Percentiles rank a stretch among this genome's conserved stretches.
phyloP scores from a whole-genome alignment of 208 protist genomes.

The Leishmania martiniquensis region DNA sequence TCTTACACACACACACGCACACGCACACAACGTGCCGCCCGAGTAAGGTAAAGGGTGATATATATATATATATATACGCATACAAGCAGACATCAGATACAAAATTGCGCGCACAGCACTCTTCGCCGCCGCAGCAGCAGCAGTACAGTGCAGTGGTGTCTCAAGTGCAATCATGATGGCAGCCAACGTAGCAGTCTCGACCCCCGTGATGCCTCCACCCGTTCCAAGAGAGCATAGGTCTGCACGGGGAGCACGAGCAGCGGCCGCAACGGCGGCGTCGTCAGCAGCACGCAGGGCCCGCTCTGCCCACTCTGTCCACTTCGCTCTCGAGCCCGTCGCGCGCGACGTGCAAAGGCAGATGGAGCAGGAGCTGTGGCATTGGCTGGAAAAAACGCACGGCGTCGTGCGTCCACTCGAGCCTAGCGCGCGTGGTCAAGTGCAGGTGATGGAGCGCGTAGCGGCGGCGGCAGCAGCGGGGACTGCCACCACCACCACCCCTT shows the following conservation, averaged over 20 bases:
- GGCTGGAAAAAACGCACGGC: slow-evolving; percentile 27
- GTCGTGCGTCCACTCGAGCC: slow-evolving; percentile 1
- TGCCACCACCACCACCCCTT: neutral
- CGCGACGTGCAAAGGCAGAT: slow-evolving; percentile 33
- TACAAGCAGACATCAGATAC: neutral
- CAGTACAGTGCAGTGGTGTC: neutral
- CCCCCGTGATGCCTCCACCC: neutral
- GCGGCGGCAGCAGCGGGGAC: neutral
- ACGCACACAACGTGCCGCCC: no score
- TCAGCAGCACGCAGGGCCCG: neutral
- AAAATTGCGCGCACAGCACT: neutral
- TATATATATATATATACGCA: neutral
- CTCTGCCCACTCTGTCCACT: slow-evolving; percentile 21
- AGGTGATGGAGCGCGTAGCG: slow-evolving; percentile 15
- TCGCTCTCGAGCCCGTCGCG: slow-evolving; percentile 23
- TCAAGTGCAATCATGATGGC: neutral
- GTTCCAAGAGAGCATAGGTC: neutral
- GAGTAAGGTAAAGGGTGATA: neutral
- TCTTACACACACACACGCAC: no score
- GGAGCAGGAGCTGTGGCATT: slow-evolving; percentile 39
- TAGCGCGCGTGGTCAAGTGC: slow-evolving; percentile 23
- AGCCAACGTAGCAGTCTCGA: neutral
- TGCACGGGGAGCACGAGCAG: neutral
- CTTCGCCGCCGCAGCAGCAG: neutral
- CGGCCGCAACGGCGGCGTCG: neutral